A percentile compares a stretch with the other conserved stretches of the same genome.
These are phyloP conservation scores for Filobasidium wieringae DNA, from an alignment of 768 basidiomycete genomes.

Conservation along the genomic window DNA sequence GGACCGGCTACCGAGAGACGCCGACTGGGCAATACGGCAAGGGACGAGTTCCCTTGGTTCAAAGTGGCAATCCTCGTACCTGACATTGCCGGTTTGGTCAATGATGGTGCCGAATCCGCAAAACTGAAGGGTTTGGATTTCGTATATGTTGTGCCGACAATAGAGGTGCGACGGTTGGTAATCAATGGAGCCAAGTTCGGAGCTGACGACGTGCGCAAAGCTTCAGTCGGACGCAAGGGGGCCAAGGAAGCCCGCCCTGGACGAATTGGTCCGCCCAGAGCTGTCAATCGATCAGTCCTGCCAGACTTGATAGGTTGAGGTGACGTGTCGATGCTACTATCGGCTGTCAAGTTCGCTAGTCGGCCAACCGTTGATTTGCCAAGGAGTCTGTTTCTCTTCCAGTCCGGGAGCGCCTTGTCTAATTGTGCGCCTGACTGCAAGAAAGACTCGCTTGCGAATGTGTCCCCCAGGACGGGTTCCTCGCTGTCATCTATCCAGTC, in stretches of 20 bases:
- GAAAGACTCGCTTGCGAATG: background rate
- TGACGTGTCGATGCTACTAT: background rate
- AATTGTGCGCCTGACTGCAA: background rate
- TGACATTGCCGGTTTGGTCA: too few species aligned
- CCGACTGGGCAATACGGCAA: background rate
- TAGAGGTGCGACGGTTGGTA: background rate
- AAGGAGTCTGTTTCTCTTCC: background rate
- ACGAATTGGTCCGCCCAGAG: background rate
- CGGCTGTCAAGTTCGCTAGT: background rate
- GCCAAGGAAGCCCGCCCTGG: background rate
- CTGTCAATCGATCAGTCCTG: background rate
- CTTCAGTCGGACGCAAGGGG: background rate
- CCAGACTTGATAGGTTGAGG: background rate
- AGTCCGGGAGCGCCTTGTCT: background rate
- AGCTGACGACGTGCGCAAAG: background rate
- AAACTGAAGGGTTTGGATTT: background rate
- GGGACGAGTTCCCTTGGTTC: too few species aligned
- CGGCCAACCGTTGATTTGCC: background rate
- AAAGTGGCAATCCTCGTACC: too few species aligned
- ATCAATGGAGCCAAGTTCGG: background rate
- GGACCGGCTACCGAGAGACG: background rate
- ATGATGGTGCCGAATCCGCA: background rate
- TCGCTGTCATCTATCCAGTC: background rate
- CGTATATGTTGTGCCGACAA: background rate
- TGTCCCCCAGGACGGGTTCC: background rate